Base-by-base conservation (phyloP, 345 rosid genomes). In the Populus tremula region DNA sequence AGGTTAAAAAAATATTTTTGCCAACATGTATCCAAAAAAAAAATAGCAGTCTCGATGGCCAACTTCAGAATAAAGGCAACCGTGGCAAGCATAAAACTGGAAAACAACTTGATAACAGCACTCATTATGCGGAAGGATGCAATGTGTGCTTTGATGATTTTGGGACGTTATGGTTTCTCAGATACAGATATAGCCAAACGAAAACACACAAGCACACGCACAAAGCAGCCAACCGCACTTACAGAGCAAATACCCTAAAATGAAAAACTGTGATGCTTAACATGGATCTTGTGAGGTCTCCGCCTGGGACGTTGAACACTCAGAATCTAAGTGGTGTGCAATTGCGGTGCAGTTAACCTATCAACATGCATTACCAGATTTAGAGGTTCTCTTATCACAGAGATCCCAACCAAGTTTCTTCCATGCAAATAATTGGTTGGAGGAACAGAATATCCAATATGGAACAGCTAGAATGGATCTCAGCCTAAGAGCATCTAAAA, bases 281-380 rank as follows among this genome's bases (percentile, higher is more conserved):
- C 86, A 80, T 69, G 77, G 80, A 74, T 72, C 70, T 73, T 71
- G 73, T 35, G 81, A 73, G 66, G 76, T 53, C 71, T 84, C 84
- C 39, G 71, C 74, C 78, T 78, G 84, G 74, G 83, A 87, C 33
- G 87, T 85, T 76, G 91, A 88, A 88, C 89, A 82, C 73, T 87
- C 91, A 17, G 91, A 91, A 79, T 77, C 90, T 50, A 83, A 76
- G 78, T 80, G 86, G 77, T 76, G 80, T 33, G 23, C 53, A 29
- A 38, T 75, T 27, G 75, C 81, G 61, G 33, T 68, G 82, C 81
- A 56, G 72, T 71, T 79, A 69, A 81, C 89, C 90, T 88, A 75
- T 78, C 41, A 43, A 61, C 38, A 33, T 14, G 18, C 27, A 39
- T 43, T 20, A 25, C 25, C 35, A 16, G 29, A 47, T 56, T 41